phyloP scores from a whole-genome alignment of 2,329 filamentous ascomycete species.

The Penicillium occitanis region DNA sequence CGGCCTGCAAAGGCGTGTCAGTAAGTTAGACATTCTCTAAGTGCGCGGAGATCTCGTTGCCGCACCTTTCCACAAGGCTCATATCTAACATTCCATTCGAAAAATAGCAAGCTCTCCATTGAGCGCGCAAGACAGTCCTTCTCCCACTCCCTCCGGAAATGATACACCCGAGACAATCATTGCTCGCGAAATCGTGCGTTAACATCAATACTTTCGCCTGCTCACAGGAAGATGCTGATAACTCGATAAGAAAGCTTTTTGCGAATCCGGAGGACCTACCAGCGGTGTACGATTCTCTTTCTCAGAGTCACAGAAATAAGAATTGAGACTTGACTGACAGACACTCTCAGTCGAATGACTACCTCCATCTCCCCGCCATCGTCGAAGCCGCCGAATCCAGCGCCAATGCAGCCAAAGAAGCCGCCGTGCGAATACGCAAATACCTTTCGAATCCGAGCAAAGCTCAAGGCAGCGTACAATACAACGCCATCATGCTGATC shows the following conservation, averaged over 20 bases:
- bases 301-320: too few species aligned
- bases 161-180: constrained; percentile 43
- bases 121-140: constrained; percentile 9
- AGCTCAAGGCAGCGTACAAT: constrained; percentile 70
- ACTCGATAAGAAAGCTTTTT: constrained; percentile 67
- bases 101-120: constrained; percentile 27
- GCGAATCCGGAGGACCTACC: constrained; percentile 67
- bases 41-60: background rate
- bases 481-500: constrained; percentile 94
- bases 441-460: constrained; percentile 73
- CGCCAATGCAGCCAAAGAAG: constrained; percentile 77
- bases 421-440: constrained; percentile 76
- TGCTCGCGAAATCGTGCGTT: constrained; percentile 43
- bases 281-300: constrained; percentile 47
- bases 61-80: background rate
- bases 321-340: constrained; percentile 11
- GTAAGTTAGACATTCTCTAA: background rate
- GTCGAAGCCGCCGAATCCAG: constrained; percentile 95
- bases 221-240: constrained; percentile 4
- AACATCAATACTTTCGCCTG: background rate
- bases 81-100: constrained; percentile 15
- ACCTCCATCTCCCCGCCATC: constrained; percentile 86
- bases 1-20: constrained; percentile 22
- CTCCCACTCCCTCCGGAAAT: constrained; percentile 17
- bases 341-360: constrained; percentile 70